phyloP scores from a whole-genome alignment of 441 rosid genomes.

The Eutrema salsugineum region DNA sequence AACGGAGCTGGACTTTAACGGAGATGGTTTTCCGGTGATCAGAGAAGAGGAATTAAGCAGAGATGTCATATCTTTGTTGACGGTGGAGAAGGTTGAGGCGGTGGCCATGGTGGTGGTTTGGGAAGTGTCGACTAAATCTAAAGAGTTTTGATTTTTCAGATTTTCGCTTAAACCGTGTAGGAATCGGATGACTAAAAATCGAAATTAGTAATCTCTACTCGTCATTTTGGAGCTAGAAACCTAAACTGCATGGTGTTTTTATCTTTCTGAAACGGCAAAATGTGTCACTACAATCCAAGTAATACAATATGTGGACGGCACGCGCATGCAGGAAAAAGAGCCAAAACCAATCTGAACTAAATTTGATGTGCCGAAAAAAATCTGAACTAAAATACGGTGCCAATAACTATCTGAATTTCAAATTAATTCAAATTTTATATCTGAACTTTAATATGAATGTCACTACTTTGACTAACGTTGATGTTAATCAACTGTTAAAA shows the following conservation, averaged over 20 bases:
- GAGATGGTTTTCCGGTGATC: slow-evolving; percentile 4
- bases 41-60: not conserved
- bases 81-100: slow-evolving; percentile 20
- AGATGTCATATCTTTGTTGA: slow-evolving; percentile 8
- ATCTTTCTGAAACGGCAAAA: not conserved
- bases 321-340: too few relatives aligned
- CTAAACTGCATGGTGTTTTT: slow-evolving; percentile 8
- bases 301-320: too few relatives aligned
- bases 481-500: too few relatives aligned
- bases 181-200: not conserved
- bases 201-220: not conserved
- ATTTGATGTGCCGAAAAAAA: too few relatives aligned
- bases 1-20: slow-evolving; percentile 15
- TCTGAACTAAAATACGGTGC: too few relatives aligned
- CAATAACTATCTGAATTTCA: too few relatives aligned
- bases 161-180: not conserved
- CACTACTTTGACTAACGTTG: too few relatives aligned
- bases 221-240: not conserved
- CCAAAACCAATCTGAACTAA: too few relatives aligned
- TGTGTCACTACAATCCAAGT: too few relatives aligned
- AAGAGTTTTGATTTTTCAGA: not conserved
- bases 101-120: slow-evolving; percentile 16
- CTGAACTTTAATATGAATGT: too few relatives aligned
- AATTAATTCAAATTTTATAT: too few relatives aligned
- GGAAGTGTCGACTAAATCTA: slow-evolving; percentile 15